phyloP scores from a whole-genome alignment of 345 rosid species.

The Cardamine chenopodiifolia region DNA sequence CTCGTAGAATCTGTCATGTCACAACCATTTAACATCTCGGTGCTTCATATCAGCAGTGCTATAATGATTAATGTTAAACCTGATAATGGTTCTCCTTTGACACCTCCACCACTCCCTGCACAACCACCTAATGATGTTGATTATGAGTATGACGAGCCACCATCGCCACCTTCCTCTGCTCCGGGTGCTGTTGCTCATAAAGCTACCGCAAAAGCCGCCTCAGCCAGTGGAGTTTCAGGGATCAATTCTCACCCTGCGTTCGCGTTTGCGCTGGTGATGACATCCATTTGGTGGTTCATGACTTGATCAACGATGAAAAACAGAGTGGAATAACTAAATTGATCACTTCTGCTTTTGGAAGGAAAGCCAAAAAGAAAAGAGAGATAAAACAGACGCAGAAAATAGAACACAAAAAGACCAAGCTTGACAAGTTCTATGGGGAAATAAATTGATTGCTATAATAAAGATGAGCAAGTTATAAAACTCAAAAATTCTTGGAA shows the following conservation, averaged over 20 bases:
- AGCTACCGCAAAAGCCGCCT: conserved; percentile 1
- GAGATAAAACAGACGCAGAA: not conserved
- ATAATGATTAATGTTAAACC: conserved; percentile 44
- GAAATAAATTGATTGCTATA: conserved; percentile 20
- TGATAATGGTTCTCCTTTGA: conserved; percentile 8
- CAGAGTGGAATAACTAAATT: conserved; percentile 13
- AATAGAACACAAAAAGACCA: conserved; percentile 11
- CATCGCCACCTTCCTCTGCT: conserved; percentile 30
- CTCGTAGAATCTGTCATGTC: conserved; percentile 62
- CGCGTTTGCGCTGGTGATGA: conserved; percentile 14
- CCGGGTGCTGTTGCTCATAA: conserved; percentile 2
- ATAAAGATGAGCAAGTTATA: not conserved
- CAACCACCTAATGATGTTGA: conserved; percentile 25
- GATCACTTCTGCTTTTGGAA: not conserved
- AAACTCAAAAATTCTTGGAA: not conserved
- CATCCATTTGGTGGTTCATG: conserved; percentile 31
- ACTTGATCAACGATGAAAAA: conserved; percentile 20
- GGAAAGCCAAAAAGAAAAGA: not conserved
- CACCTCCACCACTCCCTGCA: conserved; percentile 16
- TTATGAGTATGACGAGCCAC: conserved; percentile 3
- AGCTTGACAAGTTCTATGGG: not conserved
- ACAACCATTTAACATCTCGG: conserved; percentile 68
- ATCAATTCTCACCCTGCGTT: not conserved
- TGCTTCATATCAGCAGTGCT: conserved; percentile 60
- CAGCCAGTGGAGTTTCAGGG: conserved; percentile 18